phyloP scores from a whole-genome alignment of 225 moss, liverwort and hornwort genomes.

The Rhytidiadelphus loreus region DNA sequence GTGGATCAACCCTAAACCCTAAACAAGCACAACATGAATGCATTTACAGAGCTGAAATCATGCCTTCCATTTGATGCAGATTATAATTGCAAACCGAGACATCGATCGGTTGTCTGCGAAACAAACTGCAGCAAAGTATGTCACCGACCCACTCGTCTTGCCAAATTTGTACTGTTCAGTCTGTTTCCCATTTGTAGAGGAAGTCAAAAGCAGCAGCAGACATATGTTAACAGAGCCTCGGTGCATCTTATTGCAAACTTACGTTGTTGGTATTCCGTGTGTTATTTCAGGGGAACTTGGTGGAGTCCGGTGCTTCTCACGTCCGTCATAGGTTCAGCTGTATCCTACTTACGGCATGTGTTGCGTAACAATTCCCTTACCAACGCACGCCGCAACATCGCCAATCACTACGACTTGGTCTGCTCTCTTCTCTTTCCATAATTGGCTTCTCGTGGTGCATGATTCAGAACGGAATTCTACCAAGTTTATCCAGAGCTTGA shows the following conservation, averaged over 20 bases:
- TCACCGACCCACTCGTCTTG: neutral
- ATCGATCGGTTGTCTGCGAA: constrained; percentile 20
- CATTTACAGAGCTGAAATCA: neutral
- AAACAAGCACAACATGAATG: neutral
- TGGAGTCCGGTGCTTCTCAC: constrained; percentile 54
- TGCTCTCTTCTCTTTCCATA: neutral
- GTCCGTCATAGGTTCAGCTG: constrained; percentile 42
- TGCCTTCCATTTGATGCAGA: constrained; percentile 13
- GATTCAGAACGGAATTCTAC: neutral
- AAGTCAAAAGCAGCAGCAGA: neutral
- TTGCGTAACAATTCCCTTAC: constrained; percentile 67
- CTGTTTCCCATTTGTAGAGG: neutral
- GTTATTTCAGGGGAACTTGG: neutral
- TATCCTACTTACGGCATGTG: constrained; percentile 62
- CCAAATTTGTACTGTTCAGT: neutral
- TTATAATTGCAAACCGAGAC: constrained; percentile 69
- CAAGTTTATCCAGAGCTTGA: neutral
- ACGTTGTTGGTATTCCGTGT: neutral
- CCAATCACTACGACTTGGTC: constrained; percentile 83
- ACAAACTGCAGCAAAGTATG: constrained; percentile 4
- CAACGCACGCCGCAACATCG: constrained; percentile 80
- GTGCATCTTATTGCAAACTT: neutral
- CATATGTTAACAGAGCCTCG: neutral
- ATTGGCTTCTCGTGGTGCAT: neutral
- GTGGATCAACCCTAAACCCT: neutral